Base-by-base conservation (phyloP, 2,329 filamentous ascomycete species). In the Raffaelea deltoideospora region DNA sequence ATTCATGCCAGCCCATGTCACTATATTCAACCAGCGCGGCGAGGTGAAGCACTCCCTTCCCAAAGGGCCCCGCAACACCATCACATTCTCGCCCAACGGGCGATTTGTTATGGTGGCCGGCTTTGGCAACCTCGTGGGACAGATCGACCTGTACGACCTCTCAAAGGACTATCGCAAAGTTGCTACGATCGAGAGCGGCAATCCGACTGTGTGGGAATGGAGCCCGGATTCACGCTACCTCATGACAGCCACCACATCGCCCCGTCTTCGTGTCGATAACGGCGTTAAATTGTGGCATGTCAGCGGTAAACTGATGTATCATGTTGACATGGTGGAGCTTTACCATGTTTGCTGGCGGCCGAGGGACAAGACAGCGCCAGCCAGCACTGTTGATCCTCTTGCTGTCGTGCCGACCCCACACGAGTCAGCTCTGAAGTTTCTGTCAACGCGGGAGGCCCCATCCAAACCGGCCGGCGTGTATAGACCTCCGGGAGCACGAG, bases 1-100 rank as follows among this genome's bases (percentile, higher is more conserved):
- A 43, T 96, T 84, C 59, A 96, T 95, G 86, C 90, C 90, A n/a
- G 84, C 90, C 38, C 96, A 96, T 69, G 90, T 88, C 4, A 95
- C 88, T 47, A 90, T 98, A 48, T 98, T 96, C 72, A 95, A 95
- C 58, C 74, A 80, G 50, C 79, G 84, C 44, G 90, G 83, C 43
- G 72, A 86, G 41, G 68, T 80, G 17, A 80, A 79, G 40, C 84
- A 95, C 60, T 83, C 71, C 41, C 95, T 98, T 60, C 75, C 85
- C 35, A 69, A 95, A 37, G 79, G 68, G 3, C 90, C 90, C 11
- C 79, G 90, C 51, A 98, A 98, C 62, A 96, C 88, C 35, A 90
- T 96, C 52, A 69, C 79, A 35, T 98, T 95, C 62, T 96, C 88
- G 11, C 88, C 90, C 14, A 86, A 84, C 44, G 88, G 87, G 37